Base-by-base conservation (phyloP, 306 rosid species). In the Rubus idaeus region DNA sequence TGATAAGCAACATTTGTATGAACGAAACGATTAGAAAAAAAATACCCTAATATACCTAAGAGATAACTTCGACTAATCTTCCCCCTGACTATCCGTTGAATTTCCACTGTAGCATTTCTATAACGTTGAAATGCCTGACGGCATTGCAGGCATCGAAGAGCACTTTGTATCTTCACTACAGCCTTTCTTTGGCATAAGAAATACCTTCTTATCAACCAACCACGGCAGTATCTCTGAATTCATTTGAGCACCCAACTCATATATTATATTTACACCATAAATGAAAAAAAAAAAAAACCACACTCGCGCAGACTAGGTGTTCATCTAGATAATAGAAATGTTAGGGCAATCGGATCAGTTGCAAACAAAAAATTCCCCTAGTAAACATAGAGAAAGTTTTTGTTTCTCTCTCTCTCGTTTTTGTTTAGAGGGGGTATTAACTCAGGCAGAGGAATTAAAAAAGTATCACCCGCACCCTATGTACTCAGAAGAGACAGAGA, bases 51-150 rank as follows among this genome's bases (percentile, higher is more conserved):
- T 16, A 26, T 81, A 94, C 98, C 98, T 86, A 89, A 75, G 57
- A 94, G 89, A 82, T 51, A 76, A 68, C 76, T 91, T 78, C 91
- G 87, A 61, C 86, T 35, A 75, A 85, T 77, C 70, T 88, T 84
- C 21, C 95, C 98, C 88, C 94, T 87, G 73, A 89, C 78, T 80
- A 88, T 77, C 63, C 89, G 83, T 80, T 91, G 97, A 67, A 91
- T 90, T 76, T 88, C 87, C 80, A 85, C 58, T 30, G 88, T 87
- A 68, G 93, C 94, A 40, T 77, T 60, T 86, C 83, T 89, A 69
- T 68, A 81, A 75, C 75, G n/a, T 49, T 81, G 78, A 66, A 85
- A 85, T 79, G 70, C 65, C 72, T 83, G 88, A 71, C 83, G 79
- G 70, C 82, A 84, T 65, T 74, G 85, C 80, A 83, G 21, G 56